Evolutionary conservation across 2,329 filamentous ascomycete genomes (phyloP).

Genomic region (Davidsoniella virescens): DNA sequence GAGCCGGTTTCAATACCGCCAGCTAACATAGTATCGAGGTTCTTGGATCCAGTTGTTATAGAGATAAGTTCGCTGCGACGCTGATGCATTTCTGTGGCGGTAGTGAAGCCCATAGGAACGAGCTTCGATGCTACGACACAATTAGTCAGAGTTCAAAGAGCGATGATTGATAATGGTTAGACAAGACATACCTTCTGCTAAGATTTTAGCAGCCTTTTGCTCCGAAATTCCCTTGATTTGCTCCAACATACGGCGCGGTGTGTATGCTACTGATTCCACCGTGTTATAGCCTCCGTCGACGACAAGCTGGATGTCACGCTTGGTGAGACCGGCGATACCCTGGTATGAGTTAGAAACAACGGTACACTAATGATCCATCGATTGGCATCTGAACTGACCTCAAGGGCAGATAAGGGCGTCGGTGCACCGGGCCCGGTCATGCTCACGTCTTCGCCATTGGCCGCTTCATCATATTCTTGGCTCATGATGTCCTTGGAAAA

Average conservation of each 20-base stretch:
- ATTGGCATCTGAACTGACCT: conserved; percentile 40
- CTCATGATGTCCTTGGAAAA: conserved; percentile 23
- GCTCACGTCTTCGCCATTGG: conserved; percentile 50
- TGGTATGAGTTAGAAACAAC: conserved; percentile 22
- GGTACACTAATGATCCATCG: background rate
- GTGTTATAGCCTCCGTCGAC: conserved; percentile 89
- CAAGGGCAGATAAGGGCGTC: conserved; percentile 68
- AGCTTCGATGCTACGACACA: conserved; percentile 78
- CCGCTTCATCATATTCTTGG: conserved; percentile 48
- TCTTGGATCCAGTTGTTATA: conserved; percentile 94
- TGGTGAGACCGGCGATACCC: conserved; percentile 81
- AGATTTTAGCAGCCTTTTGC: conserved; percentile 82
- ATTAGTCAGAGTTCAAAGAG: conserved; percentile 4
- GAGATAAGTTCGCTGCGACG: conserved; percentile 93
- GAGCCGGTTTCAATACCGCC: conserved; percentile 94
- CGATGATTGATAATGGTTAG: conserved; percentile 10
- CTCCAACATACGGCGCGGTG: conserved; percentile 64
- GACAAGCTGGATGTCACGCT: conserved; percentile 84
- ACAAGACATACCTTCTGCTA: conserved; percentile 56
- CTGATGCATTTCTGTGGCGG: conserved; percentile 96
- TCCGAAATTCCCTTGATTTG: conserved; percentile 98
- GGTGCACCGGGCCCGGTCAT: conserved; percentile 80
- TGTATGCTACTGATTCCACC: conserved; percentile 91
- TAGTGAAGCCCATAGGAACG: conserved; percentile 97
- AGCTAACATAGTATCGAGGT: conserved; percentile 84